Conservation (phyloP, 2,329 filamentous ascomycete genomes). For the Ophiostoma australiae region DNA sequence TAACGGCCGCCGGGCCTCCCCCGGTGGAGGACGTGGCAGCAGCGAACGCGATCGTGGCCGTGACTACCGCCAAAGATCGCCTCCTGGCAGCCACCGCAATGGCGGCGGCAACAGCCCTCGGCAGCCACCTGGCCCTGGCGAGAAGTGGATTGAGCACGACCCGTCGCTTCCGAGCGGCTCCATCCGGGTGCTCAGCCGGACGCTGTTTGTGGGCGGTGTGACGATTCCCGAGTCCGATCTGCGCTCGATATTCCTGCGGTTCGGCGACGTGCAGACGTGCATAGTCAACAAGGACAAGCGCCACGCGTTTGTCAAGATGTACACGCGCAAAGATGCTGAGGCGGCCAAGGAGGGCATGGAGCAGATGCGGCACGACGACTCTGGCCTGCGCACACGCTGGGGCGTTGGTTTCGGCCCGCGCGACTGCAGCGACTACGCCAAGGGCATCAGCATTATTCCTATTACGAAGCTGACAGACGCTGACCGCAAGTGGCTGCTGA, state of each 20-base stretch:
- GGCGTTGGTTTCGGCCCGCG: slow-evolving; percentile 94
- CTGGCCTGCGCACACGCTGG: slow-evolving; percentile 84
- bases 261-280: slow-evolving; percentile 88
- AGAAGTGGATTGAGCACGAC: slow-evolving; percentile 79
- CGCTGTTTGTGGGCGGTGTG: slow-evolving; percentile 93
- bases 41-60: slow-evolving; percentile 48
- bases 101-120: slow-evolving; percentile 46
- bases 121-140: slow-evolving; percentile 32
- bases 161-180: slow-evolving; percentile 63
- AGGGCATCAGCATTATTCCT: slow-evolving; percentile 87
- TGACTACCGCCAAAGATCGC: slow-evolving; percentile 86
- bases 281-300: slow-evolving; percentile 98
- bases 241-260: slow-evolving; percentile 71
- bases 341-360: slow-evolving; percentile 85
- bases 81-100: slow-evolving; percentile 50
- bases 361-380: slow-evolving; percentile 60
- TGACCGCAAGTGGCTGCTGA: slow-evolving; percentile 95
- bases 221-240: slow-evolving; percentile 81
- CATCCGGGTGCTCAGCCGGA: slow-evolving; percentile 92
- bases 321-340: slow-evolving; percentile 79
- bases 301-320: slow-evolving; percentile 98
- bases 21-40: slow-evolving; percentile 53
- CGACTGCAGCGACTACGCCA: slow-evolving; percentile 94
- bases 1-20: slow-evolving; percentile 62
- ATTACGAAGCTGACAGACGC: slow-evolving; percentile 91